phyloP scores from a whole-genome alignment of 1,284 basidiomycete species.

The Naganishia liquefaciens region DNA sequence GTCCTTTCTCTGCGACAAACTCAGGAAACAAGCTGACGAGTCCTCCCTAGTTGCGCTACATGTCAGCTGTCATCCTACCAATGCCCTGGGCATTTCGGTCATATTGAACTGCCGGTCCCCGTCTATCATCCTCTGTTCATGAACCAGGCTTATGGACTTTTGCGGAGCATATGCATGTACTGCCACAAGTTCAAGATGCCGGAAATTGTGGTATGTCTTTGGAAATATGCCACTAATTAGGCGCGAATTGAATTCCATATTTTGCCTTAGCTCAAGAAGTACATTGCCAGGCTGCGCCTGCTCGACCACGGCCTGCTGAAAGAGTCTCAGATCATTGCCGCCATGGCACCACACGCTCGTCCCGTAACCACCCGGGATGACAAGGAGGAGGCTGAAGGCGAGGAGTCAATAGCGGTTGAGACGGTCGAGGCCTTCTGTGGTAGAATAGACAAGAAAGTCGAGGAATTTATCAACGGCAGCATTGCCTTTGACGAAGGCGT shows the following conservation, averaged over 20 bases:
- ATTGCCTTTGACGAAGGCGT: constrained; percentile 28
- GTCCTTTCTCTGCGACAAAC: constrained; percentile 50
- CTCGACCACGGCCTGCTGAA: constrained; percentile 86
- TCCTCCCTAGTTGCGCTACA: constrained; percentile 74
- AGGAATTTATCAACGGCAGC: constrained; percentile 58
- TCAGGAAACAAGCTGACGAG: neutral
- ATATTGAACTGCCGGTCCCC: constrained; percentile 92
- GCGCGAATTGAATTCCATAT: neutral
- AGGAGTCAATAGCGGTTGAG: constrained; percentile 51
- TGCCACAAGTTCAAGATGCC: constrained; percentile 90
- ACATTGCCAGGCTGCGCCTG: constrained; percentile 81
- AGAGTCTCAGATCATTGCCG: constrained; percentile 74
- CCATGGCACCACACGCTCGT: constrained; percentile 55
- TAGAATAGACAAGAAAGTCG: constrained; percentile 73
- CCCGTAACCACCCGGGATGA: constrained; percentile 34
- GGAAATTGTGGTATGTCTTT: constrained; percentile 67
- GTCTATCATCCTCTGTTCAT: constrained; percentile 98
- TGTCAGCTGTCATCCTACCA: constrained; percentile 88
- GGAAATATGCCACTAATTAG: constrained; percentile 3
- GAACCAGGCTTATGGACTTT: constrained; percentile 82
- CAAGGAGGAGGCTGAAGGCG: constrained; percentile 47
- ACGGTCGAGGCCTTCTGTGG: constrained; percentile 67
- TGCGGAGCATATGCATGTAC: constrained; percentile 90
- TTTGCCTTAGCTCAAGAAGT: constrained; percentile 68
- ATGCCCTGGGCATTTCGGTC: constrained; percentile 99